phyloP scores from a whole-genome alignment of 257 asterid genomes.

The Capsicum chinense region DNA sequence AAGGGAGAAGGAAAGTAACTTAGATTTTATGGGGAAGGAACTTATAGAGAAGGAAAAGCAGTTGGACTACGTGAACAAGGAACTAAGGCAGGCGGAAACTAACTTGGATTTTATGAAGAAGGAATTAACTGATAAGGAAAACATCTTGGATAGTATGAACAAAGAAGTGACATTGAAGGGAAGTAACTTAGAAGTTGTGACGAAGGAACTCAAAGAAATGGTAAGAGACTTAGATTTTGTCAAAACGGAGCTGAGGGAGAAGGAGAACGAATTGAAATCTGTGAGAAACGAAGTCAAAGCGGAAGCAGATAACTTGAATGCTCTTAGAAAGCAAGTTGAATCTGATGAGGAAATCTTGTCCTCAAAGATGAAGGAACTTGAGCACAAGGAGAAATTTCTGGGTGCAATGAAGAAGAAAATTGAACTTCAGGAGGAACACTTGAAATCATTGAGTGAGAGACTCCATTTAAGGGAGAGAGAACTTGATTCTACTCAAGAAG shows the following conservation, averaged over 20 bases:
- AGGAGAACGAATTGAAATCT: slow-evolving; percentile 22
- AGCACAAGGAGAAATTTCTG: slow-evolving; percentile 31
- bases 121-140: background rate
- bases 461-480: slow-evolving; percentile 43
- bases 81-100: background rate
- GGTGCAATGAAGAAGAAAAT: slow-evolving; percentile 33
- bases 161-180: slow-evolving; percentile 22
- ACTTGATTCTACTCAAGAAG: slow-evolving; percentile 32
- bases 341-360: background rate
- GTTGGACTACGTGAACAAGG: background rate
- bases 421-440: slow-evolving; percentile 31
- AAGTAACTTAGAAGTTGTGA: slow-evolving; percentile 14
- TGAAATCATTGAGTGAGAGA: slow-evolving; percentile 31
- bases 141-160: slow-evolving; percentile 3
- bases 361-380: slow-evolving; percentile 38
- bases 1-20: slow-evolving; percentile 13
- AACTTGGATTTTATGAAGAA: slow-evolving; percentile 7
- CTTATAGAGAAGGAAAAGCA: background rate
- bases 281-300: slow-evolving; percentile 35
- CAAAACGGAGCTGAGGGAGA: slow-evolving; percentile 27
- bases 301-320: slow-evolving; percentile 31
- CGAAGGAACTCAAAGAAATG: background rate
- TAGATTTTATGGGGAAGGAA: background rate
- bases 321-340: slow-evolving; percentile 27
- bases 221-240: slow-evolving; percentile 1